Percentiles rank a stretch among this genome's conserved stretches.
Evolutionary conservation across 495 filamentous ascomycete genomes (phyloP).

Genomic region (Aspergillus nidulans): DNA sequence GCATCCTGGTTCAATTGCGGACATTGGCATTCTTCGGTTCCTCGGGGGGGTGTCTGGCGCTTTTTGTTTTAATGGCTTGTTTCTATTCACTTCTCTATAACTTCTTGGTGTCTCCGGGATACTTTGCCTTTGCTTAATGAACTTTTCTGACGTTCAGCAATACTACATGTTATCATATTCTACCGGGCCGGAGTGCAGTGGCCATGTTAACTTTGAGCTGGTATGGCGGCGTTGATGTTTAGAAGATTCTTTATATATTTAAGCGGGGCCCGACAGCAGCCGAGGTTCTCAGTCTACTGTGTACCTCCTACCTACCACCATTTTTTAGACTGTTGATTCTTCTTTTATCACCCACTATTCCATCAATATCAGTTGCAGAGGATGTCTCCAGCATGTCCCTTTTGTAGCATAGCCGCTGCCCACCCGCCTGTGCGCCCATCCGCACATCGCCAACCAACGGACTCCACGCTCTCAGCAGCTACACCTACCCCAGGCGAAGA

Average conservation of each 20-base stretch:
- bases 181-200: neutral
- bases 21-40: slow-evolving; percentile 33
- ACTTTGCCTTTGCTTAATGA: slow-evolving; percentile 27
- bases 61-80: slow-evolving; percentile 18
- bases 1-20: slow-evolving; percentile 39
- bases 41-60: slow-evolving; percentile 39
- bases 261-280: neutral
- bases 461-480: neutral
- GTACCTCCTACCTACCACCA: neutral
- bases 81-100: slow-evolving; percentile 18
- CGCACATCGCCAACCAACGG: slow-evolving; percentile 21
- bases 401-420: slow-evolving; percentile 38
- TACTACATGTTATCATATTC: neutral
- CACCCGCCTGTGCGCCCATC: slow-evolving; percentile 38
- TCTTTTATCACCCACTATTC: neutral
- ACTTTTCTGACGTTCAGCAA: slow-evolving; percentile 25
- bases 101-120: slow-evolving; percentile 29
- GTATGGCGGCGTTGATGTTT: neutral
- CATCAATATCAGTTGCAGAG: neutral
- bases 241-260: neutral
- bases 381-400: slow-evolving; percentile 23
- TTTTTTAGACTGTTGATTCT: neutral
- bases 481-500: slow-evolving; percentile 6
- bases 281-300: neutral
- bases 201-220: neutral